Base-by-base conservation (phyloP, 768 basidiomycete species). In the Dacryopinax primogenitus region DNA sequence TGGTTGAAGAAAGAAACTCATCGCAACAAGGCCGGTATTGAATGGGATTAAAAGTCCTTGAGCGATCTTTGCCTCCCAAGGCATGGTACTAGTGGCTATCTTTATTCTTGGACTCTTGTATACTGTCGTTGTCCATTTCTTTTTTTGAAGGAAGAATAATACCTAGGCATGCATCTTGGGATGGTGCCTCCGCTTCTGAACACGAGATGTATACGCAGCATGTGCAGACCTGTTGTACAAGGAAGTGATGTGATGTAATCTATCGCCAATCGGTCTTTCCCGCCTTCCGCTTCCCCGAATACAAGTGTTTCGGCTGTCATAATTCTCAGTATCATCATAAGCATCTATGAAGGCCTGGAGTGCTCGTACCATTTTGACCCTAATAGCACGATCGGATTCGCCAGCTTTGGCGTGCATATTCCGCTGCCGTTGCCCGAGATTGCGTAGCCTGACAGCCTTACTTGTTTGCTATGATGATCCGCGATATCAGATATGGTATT, bases 351-450 rank as follows among this genome's bases (percentile, higher is more conserved):
- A 37, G 61, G 58, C 67, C 63, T 64, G 62, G 32, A 34, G 13
- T n/a, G 36, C 28, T 78, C 81, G 13, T 63, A 90, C 90, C 89
- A 88, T 91, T 81, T 91, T 91, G 68, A 80, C 81, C 72, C 78
- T 82, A 77, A 92, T 92, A 12, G 81, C 81, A 69, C 90, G 85
- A 78, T 94, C 92, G 66, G 83, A 80, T 81, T 99, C 95, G 66
- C 90, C 90, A 37, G 93, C 94, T 73, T 87, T 91, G 28, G 92
- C 95, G 45, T 85, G 81, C 80, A 85, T 84, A 74, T 95, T 95
- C 66, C 92, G 87, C 64, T 82, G 83, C 69, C 95, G 82, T 74
- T 95, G 92, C 4, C 86, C 87, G 64, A 95, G 82, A 71, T 91
- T 90, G 69, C 90, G 87, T 66, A 97, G 79, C 72, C 87, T 84